Conservation (phyloP, 345 rosid genomes). For the Adansonia digitata region DNA sequence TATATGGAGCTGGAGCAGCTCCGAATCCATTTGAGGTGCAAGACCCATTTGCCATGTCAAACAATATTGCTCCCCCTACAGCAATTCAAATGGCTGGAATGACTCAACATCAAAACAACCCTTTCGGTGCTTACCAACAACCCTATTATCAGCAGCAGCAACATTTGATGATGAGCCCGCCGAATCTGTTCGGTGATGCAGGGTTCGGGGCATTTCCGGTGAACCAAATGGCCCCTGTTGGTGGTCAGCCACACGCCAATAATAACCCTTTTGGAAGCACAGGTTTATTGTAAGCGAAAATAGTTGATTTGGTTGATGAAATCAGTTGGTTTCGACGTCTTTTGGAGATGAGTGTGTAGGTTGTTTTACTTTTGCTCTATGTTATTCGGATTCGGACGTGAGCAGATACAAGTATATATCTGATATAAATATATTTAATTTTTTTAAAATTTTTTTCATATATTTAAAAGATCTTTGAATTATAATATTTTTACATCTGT, state of each 20-base stretch:
- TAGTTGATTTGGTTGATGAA: slow-evolving; percentile 10
- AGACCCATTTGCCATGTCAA: slow-evolving; percentile 63
- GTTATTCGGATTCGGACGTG: too few relatives aligned
- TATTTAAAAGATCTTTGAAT: too few relatives aligned
- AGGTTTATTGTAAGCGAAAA: slow-evolving; percentile 47
- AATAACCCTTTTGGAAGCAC: slow-evolving; percentile 77
- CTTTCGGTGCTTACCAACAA: slow-evolving; percentile 63
- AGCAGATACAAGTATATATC: too few relatives aligned
- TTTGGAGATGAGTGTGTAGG: slow-evolving; percentile 13
- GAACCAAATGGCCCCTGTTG: slow-evolving; percentile 18
- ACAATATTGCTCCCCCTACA: slow-evolving; percentile 41
- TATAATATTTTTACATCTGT: too few relatives aligned
- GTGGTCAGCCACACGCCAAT: slow-evolving; percentile 38
- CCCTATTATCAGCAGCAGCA: slow-evolving; percentile 44
- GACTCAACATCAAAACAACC: slow-evolving; percentile 55
- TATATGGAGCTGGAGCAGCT: slow-evolving; percentile 65
- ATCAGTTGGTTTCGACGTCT: slow-evolving; percentile 14
- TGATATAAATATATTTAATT: too few relatives aligned
- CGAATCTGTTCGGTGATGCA: slow-evolving; percentile 79
- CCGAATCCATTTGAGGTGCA: slow-evolving; percentile 92
- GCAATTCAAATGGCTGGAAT: slow-evolving; percentile 52
- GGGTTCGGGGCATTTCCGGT: slow-evolving; percentile 41
- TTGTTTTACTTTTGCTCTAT: slow-evolving; percentile 13
- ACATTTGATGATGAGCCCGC: slow-evolving; percentile 35
- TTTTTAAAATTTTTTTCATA: too few relatives aligned